Base-by-base conservation (phyloP, 2,329 filamentous ascomycete genomes). In the Immersiporthe knoxdaviesiana region DNA sequence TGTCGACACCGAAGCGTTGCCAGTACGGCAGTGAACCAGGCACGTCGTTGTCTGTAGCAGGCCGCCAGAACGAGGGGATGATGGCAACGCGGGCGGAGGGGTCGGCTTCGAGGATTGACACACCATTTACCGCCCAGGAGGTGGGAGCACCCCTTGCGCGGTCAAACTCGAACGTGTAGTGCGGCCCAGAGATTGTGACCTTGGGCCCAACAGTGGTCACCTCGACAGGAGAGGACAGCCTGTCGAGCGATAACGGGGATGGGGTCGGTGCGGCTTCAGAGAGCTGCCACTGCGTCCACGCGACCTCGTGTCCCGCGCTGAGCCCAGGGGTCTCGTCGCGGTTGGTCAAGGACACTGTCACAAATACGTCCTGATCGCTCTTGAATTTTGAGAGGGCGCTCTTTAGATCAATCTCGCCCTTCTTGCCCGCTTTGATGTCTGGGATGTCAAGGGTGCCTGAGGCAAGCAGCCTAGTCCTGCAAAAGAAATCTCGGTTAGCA, bases 21-120 rank as follows among this genome's bases (percentile, higher is more conserved):
- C 89, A 91, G 72, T 90, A 87, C 6, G 82, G 83, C 3, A 85
- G 81, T 14, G 87, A 85, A 21, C 78, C 74, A 0, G 85, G 82
- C 0, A 81, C 79, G 74, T 92, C 90, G 73, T 92, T 92, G 76
- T 92, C 87, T 0, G 89, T 91, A 18, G 85, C 84, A 0, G 89
- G 86, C 5, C 89, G 87, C 84, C 88, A 91, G 78, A 91, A 87
- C 7, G 82, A 80, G 1, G 86, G 82, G 11, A 77, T 73, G 21
- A 84, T 76, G 30, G 80, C 82, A 3, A 78, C 76, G 10, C 76
- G 73, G 3, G 78, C 78, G 47, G 71, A 75, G 0, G 82, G 78
- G 62, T 81, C 77, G 0, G 74, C 63, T 10, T 74, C 77, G 14
- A 85, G 75, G 0, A 85, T 70, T 0, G 76, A 63, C 44, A 76